These are phyloP conservation scores for Lagerstroemia speciosa DNA, from an alignment of 345 rosid species.

Conservation along the genomic window DNA sequence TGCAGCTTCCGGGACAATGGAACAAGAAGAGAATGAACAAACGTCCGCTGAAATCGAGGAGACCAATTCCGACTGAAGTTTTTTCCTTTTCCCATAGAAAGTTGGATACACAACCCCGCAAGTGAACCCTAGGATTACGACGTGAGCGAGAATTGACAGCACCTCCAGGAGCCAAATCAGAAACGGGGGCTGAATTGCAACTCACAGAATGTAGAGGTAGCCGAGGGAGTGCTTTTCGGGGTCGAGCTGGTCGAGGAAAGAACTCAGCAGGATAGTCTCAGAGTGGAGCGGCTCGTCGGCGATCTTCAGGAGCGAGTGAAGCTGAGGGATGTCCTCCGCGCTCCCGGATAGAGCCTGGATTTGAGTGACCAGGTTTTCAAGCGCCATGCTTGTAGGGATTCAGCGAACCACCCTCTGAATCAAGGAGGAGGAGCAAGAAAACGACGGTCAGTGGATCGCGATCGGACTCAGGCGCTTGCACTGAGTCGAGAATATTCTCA, in stretches of 20 bases:
- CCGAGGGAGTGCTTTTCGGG: slow-evolving; percentile 64
- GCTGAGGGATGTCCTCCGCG: slow-evolving; percentile 38
- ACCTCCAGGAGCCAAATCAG: not conserved
- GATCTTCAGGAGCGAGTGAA: slow-evolving; percentile 36
- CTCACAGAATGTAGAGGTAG: slow-evolving; percentile 59
- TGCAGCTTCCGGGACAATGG: not conserved
- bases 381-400: slow-evolving; percentile 9
- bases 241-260: slow-evolving; percentile 63
- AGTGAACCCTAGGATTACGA: not conserved
- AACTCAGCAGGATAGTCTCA: slow-evolving; percentile 27
- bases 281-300: slow-evolving; percentile 47
- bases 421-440: not conserved
- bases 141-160: not conserved
- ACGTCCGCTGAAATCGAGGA: not conserved
- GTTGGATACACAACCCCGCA: not conserved
- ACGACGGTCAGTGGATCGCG: too few relatives aligned
- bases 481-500: not conserved
- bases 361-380: slow-evolving; percentile 46
- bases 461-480: not conserved
- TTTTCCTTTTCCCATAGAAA: not conserved
- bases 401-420: not conserved
- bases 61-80: not conserved
- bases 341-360: slow-evolving; percentile 52
- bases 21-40: not conserved
- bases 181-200: not conserved